These are phyloP conservation scores for Ramaria sp. DNA, from an alignment of 768 basidiomycete species.

Conservation along the genomic window DNA sequence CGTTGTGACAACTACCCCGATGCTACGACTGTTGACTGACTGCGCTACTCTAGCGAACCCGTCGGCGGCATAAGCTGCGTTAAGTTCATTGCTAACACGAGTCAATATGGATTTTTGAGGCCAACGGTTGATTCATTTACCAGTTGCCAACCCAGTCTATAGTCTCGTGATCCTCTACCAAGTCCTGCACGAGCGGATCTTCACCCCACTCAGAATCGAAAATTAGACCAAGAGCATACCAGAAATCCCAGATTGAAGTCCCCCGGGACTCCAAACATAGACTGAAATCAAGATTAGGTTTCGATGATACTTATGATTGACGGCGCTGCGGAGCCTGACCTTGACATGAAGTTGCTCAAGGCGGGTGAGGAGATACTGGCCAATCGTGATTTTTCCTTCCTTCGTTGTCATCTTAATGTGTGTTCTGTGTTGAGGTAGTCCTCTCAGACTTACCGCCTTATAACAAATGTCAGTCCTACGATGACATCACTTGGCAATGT, in stretches of 20 bases:
- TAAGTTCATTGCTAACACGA: conserved; percentile 60
- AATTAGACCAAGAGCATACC: conserved; percentile 23
- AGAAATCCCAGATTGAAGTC: conserved; percentile 72
- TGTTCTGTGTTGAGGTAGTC: too few relatives aligned
- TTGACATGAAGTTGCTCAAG: conserved; percentile 55
- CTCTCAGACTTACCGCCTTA: too few relatives aligned
- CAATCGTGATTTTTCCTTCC: conserved; percentile 31
- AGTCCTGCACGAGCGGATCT: conserved; percentile 38
- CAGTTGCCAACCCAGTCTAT: conserved; percentile 87
- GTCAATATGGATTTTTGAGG: neutral
- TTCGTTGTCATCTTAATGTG: neutral
- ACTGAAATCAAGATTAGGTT: conserved; percentile 28
- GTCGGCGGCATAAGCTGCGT: conserved; percentile 85
- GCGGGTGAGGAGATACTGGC: conserved; percentile 51
- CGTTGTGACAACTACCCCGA: conserved; percentile 76
- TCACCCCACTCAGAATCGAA: neutral
- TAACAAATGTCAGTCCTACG: too few relatives aligned
- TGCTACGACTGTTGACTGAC: conserved; percentile 27
- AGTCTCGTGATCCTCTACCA: conserved; percentile 66
- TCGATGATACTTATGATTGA: neutral
- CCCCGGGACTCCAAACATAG: conserved; percentile 80
- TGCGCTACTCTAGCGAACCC: conserved; percentile 88
- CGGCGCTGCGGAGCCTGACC: conserved; percentile 27
- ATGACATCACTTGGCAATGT: too few relatives aligned
- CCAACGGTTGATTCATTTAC: conserved; percentile 24